Conservation (phyloP, 768 basidiomycete genomes). For the Xerocomellus amylosporus region DNA sequence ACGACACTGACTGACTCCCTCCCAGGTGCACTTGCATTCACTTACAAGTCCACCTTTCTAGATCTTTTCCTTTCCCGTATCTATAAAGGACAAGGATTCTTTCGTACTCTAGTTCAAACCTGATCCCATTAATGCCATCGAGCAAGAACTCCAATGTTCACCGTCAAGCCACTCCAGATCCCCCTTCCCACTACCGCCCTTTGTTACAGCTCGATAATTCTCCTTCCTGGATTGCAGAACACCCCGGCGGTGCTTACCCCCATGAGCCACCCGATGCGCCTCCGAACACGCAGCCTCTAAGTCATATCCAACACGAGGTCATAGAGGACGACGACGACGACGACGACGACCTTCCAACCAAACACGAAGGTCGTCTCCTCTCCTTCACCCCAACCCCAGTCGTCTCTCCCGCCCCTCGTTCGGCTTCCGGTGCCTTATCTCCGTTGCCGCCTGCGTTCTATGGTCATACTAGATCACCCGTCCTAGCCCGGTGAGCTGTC, state of each 20-base stretch:
- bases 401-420: slow-evolving; percentile 13
- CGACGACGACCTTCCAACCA: slow-evolving; percentile 23
- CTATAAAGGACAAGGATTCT: slow-evolving; percentile 19
- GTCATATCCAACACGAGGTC: slow-evolving; percentile 7
- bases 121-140: slow-evolving; percentile 32
- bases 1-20: slow-evolving; percentile 8
- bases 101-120: slow-evolving; percentile 14
- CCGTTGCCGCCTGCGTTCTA: slow-evolving; percentile 10
- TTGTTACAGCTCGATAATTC: slow-evolving; percentile 34
- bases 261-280: slow-evolving; percentile 12
- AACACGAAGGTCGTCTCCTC: slow-evolving; percentile 28
- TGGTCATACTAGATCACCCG: slow-evolving; percentile 33
- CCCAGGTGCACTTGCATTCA: slow-evolving; percentile 32
- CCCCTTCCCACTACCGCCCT: slow-evolving; percentile 24
- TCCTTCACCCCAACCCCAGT: slow-evolving; percentile 11
- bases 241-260: background rate
- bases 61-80: slow-evolving; percentile 11
- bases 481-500: slow-evolving; percentile 29
- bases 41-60: slow-evolving; percentile 28
- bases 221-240: slow-evolving; percentile 19
- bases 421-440: slow-evolving; percentile 10
- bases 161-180: slow-evolving; percentile 19
- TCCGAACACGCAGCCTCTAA: slow-evolving; percentile 5
- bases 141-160: slow-evolving; percentile 24
- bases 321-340: slow-evolving; percentile 17